Evolutionary conservation across 2,329 filamentous ascomycete species (phyloP).

Genomic region (Leptographium galeiforme): DNA sequence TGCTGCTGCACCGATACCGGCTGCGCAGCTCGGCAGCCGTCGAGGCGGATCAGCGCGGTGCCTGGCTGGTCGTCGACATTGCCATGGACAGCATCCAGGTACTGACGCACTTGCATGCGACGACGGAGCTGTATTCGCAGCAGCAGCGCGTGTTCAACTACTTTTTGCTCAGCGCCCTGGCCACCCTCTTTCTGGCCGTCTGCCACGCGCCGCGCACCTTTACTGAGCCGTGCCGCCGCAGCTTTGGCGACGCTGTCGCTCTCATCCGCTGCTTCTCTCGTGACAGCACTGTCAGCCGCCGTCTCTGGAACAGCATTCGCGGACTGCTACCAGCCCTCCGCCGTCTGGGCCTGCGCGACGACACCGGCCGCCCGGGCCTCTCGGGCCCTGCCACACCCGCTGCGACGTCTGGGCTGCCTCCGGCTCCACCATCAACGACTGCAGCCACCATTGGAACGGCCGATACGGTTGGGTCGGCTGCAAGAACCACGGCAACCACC

Average conservation of each 20-base stretch:
- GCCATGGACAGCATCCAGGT: constrained; percentile 20
- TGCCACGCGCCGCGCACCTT: constrained; percentile 29
- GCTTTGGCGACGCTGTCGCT: constrained; percentile 19
- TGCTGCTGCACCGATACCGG: constrained; percentile 29
- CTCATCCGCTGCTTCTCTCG: constrained; percentile 20
- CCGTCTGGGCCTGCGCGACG: neutral
- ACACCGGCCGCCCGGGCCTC: too few species aligned
- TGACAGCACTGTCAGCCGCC: constrained; percentile 18
- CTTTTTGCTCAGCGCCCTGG: constrained; percentile 25
- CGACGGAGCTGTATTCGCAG: constrained; percentile 23
- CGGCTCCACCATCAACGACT: neutral
- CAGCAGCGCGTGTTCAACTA: constrained; percentile 27
- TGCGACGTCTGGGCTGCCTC: too few species aligned
- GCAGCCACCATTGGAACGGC: neutral
- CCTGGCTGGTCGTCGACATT: constrained; percentile 26
- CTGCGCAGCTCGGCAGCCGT: constrained; percentile 25
- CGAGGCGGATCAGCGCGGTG: constrained; percentile 19
- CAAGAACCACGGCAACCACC: neutral
- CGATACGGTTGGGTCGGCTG: neutral
- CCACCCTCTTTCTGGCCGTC: constrained; percentile 28
- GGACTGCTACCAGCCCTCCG: neutral
- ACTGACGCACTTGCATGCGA: constrained; percentile 22
- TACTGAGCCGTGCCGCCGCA: constrained; percentile 20
- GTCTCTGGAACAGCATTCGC: constrained; percentile 23
- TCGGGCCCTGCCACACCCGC: neutral